Evolutionary conservation across 352 stramenopile genomes (phyloP), one percentile per base, ranked within the genome.

Genomic region (Peronospora belbahrii): DNA sequence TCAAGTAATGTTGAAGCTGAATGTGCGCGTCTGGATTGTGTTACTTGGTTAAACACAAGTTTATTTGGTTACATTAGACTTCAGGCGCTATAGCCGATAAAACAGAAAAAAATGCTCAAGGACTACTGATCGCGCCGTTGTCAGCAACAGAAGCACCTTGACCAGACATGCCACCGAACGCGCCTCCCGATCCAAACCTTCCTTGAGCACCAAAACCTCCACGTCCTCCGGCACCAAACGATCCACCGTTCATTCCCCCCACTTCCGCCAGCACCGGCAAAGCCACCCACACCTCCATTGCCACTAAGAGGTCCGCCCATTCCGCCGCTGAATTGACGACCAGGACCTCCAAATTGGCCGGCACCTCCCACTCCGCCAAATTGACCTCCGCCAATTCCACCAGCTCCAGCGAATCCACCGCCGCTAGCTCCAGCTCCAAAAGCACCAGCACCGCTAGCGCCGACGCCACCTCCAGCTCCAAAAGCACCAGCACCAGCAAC

Each of bases 181-280:
- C 40, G 25, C 28, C 41, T 9, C 25, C 11, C 34, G 34, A 24
- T 6, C 48, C 38, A 14, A 48, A 48, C 30, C 38, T 30, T 14
- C 41, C 41, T 25, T 51, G 34, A 34, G 6, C 41, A 41, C 10
- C 42, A 30, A 30, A 42, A 11, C 36, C 50, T 37, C 50, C 48
- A 23, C 20, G 17, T 27, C 32, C 37, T 10, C 20, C 36, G 23
- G 37, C 32, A 19, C 46, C 35, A 20, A 45, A 33, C 9, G 3
- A 25, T 11, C 34, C 47, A 10, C 28, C 30, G 11, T 30, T 45
- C 33, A 45, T 45, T 7, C 35, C 45, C n/a, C 10, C 43, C 43
- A 13, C 40, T 41, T 17, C 35, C 18, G 5, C 35, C 18, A 28
- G 5, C 24, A 13, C 39, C 48, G 19, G 25, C 20, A 22, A 34